These are phyloP conservation scores for Cryphonectria carpinicola DNA, from an alignment of 2,329 filamentous ascomycete genomes.

Conservation along the genomic window DNA sequence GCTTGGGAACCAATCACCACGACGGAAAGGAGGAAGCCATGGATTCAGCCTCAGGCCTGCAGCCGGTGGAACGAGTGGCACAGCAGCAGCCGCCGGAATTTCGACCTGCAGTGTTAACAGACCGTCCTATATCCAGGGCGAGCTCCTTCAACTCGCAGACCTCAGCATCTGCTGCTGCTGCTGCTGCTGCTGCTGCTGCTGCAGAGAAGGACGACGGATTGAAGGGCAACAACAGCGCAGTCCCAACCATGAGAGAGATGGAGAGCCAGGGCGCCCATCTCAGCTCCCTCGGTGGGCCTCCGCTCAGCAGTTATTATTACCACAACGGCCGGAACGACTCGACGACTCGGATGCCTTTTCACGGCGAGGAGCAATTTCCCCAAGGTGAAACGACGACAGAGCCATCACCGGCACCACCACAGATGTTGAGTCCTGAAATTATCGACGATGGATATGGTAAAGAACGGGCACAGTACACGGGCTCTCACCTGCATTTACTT, in stretches of 20 bases:
- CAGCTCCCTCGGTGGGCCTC: constrained; percentile 16
- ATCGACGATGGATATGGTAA: constrained; percentile 1
- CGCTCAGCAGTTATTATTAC: constrained; percentile 1
- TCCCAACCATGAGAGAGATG: constrained; percentile 12
- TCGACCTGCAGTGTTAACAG: neutral
- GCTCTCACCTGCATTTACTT: constrained; percentile 22
- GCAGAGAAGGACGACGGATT: constrained; percentile 10
- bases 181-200: constrained; percentile 6
- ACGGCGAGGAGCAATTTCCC: constrained; percentile 20
- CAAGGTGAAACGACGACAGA: neutral
- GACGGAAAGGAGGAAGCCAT: neutral
- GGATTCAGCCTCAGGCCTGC: neutral
- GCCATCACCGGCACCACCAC: constrained; percentile 2
- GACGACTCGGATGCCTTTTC: constrained; percentile 24
- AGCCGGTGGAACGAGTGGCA: neutral
- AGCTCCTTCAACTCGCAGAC: neutral
- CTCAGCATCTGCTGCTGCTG: no score
- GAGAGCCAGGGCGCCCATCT: constrained; percentile 18
- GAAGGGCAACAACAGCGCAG: neutral
- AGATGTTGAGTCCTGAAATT: constrained; percentile 8
- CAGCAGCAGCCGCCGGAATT: neutral
- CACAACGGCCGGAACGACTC: constrained; percentile 14
- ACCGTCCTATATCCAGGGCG: neutral
- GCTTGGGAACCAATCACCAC: neutral
- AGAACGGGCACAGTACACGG: neutral